These are phyloP conservation scores for Pinus albicaulis DNA, from an alignment of 75 land plant genomes.

Conservation along the genomic window DNA sequence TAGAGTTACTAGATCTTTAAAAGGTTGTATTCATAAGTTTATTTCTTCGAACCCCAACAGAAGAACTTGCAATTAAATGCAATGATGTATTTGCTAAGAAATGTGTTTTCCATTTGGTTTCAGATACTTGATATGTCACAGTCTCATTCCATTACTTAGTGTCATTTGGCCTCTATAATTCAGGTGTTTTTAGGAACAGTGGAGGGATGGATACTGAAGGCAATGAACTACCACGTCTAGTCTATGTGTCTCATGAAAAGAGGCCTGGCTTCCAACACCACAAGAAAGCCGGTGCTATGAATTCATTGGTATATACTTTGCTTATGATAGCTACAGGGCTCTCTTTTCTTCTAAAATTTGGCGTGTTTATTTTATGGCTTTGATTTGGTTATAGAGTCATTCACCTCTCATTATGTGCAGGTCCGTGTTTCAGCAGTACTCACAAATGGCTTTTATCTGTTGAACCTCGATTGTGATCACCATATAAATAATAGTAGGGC, in stretches of 20 bases:
- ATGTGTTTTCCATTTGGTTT: too few relatives aligned
- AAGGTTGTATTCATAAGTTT: too few relatives aligned
- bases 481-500: constrained; percentile 99
- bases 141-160: too few relatives aligned
- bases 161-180: background rate
- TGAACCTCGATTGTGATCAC: constrained; percentile 95
- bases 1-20: too few relatives aligned
- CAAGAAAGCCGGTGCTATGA: constrained; percentile 85
- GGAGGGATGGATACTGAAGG: constrained; percentile 41
- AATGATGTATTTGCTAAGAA: too few relatives aligned
- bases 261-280: constrained; percentile 52
- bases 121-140: too few relatives aligned
- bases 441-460: constrained; percentile 89
- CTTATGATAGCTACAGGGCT: constrained; percentile 10
- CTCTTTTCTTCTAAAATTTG: background rate
- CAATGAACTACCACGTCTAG: constrained; percentile 71
- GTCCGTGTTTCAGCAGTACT: constrained; percentile 96
- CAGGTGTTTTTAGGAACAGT: constrained; percentile 44
- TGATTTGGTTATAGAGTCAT: background rate
- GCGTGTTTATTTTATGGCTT: background rate
- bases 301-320: constrained; percentile 25
- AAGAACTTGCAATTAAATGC: too few relatives aligned
- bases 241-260: constrained; percentile 55
- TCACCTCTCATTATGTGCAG: constrained; percentile 27
- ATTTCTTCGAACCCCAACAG: too few relatives aligned